Conservation (phyloP, 2,329 filamentous ascomycete species). For the Penicillium janthinellum region DNA sequence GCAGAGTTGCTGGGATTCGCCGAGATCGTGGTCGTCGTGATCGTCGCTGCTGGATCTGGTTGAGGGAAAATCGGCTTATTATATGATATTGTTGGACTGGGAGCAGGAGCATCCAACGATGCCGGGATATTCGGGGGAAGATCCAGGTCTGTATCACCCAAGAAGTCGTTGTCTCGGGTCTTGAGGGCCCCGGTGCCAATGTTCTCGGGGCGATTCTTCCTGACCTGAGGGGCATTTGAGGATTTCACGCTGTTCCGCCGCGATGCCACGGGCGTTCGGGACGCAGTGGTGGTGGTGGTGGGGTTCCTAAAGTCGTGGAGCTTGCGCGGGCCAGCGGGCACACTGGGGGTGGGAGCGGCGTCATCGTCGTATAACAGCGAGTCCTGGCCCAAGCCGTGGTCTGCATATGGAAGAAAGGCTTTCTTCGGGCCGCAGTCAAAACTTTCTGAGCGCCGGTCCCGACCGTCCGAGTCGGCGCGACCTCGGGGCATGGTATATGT, state of each 20-base stretch:
- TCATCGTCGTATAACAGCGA: constrained; percentile 56
- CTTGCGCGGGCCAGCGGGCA: constrained; percentile 76
- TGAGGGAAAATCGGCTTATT: constrained; percentile 50
- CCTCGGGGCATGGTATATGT: constrained; percentile 50
- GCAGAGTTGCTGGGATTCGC: constrained; percentile 7
- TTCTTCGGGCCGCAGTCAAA: constrained; percentile 48
- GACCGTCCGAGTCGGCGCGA: constrained; percentile 32
- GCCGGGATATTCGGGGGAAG: constrained; percentile 46
- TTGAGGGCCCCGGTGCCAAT: constrained; percentile 40
- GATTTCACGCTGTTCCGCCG: constrained; percentile 49
- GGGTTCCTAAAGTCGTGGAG: constrained; percentile 37
- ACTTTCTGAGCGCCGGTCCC: constrained; percentile 47
- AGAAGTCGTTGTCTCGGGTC: constrained; percentile 34
- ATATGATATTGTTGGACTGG: constrained; percentile 56
- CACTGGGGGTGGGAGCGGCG: constrained; percentile 80
- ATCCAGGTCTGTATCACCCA: constrained; percentile 33
- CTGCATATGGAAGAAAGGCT: constrained; percentile 28
- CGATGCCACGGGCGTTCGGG: constrained; percentile 38
- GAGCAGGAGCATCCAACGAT: constrained; percentile 53
- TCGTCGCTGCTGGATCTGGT: constrained; percentile 43
- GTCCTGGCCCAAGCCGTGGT: constrained; percentile 26
- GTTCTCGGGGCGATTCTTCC: constrained; percentile 43
- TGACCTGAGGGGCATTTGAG: constrained; percentile 39
- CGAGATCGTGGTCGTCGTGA: constrained; percentile 18
- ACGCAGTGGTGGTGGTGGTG: constrained; percentile 25